Conservation (phyloP, 2,329 filamentous ascomycete species). For the Ophiocordyceps sinensis region DNA sequence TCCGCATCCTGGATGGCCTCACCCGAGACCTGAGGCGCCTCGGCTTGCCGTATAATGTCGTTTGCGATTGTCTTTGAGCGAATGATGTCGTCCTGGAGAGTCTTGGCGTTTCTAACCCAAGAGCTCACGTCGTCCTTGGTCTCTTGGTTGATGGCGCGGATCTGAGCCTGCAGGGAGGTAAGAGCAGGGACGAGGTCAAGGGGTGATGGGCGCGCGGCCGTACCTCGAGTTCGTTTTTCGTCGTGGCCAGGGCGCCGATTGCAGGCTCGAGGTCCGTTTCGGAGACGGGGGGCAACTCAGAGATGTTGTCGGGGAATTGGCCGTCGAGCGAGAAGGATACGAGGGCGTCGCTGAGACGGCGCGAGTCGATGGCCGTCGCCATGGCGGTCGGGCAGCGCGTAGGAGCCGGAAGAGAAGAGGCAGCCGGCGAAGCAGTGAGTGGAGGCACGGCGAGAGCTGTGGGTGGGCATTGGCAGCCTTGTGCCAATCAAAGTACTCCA, state of each 20-base stretch:
- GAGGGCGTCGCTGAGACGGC: conserved; percentile 23
- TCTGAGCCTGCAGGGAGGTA: conserved; percentile 33
- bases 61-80: conserved; percentile 65
- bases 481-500: too few relatives aligned
- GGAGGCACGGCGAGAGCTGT: too few relatives aligned
- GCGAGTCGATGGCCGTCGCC: conserved; percentile 14
- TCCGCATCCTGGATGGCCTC: conserved; percentile 37
- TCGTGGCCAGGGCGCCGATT: conserved; percentile 21
- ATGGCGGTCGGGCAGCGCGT: conserved; percentile 8
- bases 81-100: conserved; percentile 73
- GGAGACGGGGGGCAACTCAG: conserved; percentile 21
- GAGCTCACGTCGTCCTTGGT: conserved; percentile 66
- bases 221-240: conserved; percentile 26
- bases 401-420: neutral
- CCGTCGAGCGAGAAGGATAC: conserved; percentile 25
- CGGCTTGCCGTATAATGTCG: conserved; percentile 66
- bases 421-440: too few relatives aligned
- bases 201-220: neutral
- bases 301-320: conserved; percentile 24
- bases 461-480: too few relatives aligned
- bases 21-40: conserved; percentile 42
- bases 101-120: conserved; percentile 76
- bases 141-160: conserved; percentile 62
- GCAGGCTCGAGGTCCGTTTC: conserved; percentile 22
- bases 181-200: neutral